Percentiles rank a stretch among this genome's conserved stretches.
phyloP scores from a whole-genome alignment of 257 asterid genomes.

The Knoxia roxburghii region DNA sequence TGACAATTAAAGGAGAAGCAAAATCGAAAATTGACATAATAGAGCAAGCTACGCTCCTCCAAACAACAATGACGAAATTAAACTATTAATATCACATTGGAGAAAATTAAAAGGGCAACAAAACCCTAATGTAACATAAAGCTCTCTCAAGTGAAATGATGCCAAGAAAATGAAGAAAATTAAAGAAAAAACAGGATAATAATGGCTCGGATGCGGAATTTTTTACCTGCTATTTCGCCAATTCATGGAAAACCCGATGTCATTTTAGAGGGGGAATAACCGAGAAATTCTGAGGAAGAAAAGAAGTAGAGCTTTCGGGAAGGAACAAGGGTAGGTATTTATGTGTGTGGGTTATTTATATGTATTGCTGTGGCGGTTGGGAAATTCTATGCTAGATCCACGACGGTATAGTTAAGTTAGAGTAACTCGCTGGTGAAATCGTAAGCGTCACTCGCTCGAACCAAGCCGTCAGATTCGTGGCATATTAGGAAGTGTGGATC shows the following conservation, averaged over 20 bases:
- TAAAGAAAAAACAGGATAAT: not conserved
- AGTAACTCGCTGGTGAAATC: not conserved
- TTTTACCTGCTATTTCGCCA: not conserved
- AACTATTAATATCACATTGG: not conserved
- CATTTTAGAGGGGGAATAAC: not conserved
- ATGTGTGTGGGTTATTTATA: constrained; percentile 5
- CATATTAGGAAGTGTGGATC: not conserved
- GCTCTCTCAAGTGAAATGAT: not conserved
- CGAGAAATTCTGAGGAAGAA: not conserved
- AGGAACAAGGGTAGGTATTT: not conserved
- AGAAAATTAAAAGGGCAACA: not conserved
- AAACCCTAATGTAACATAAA: not conserved
- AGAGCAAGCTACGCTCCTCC: not conserved
- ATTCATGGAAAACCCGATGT: not conserved
- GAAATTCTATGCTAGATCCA: constrained; percentile 4
- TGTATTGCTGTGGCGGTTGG: constrained; percentile 16
- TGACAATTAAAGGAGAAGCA: not conserved
- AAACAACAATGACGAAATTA: not conserved
- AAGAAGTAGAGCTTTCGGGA: not conserved
- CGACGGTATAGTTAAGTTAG: not conserved
- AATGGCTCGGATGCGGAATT: not conserved
- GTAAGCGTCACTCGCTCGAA: not conserved
- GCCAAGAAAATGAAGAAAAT: not conserved
- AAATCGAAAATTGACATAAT: not conserved
- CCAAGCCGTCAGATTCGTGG: not conserved